Evolutionary conservation across 192 early-diverging fungal genomes (phyloP), one percentile per base, ranked within the genome.

Genomic region (Dimargaris xerosporica): DNA sequence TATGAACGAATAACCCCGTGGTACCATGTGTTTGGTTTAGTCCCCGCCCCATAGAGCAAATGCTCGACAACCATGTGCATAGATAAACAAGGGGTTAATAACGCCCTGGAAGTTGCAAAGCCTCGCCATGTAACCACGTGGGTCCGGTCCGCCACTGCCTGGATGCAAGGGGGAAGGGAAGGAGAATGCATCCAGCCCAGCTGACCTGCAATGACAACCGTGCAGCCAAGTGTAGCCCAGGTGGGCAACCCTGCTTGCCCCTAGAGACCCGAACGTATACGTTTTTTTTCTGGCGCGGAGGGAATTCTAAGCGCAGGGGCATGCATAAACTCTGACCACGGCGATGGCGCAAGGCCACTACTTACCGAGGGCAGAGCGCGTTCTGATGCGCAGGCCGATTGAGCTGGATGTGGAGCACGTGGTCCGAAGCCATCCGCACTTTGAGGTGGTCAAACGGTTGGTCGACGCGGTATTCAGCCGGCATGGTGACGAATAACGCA

Each of bases 341-440:
- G 28, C 3, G 28, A 19, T n/a, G 17, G 19, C 10, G 19, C 21
- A 52, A 52, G 28, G 28, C 21, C 11, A 52, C 52, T 15, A 69
- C 72, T 19, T 65, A 84, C 81, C 67, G 65, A 45, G 64, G 64
- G 71, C 82, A 90, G 73, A 93, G 86, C 39, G 89, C 78, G 71
- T 98, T 98, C 31, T 91, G 75, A 60, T 88, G 81, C 67, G 81
- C 68, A 15, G 95, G 85, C 7, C 93, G 72, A 73, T 89, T 86
- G 61, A 98, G 75, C 59, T 88, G 78, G 17, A 98, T 90, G 60
- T 85, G 86, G 26, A 85, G 75, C 51, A 98, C 84, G 30, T 74
- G 73, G 16, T 80, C 76, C 5, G 73, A 39, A n/a, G 75, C 65
- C 62, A 85, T 73, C 42, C 67, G 64, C 31, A 82, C 82, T 46